Base-by-base conservation (phyloP, 306 rosid species). In the Dalbergia oliveri region DNA sequence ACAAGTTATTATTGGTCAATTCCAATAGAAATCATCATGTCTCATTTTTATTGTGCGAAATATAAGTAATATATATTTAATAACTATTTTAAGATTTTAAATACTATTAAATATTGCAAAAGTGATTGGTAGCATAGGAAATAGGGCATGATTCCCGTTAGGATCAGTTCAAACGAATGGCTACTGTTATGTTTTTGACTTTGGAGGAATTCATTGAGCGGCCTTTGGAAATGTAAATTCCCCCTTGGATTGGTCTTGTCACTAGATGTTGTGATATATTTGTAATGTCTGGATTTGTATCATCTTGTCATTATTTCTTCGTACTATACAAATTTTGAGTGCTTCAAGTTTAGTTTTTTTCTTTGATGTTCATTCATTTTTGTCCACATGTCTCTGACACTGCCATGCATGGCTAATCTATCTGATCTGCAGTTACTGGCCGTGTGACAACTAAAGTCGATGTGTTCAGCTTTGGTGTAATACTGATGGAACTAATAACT, bases 351-450 rank as follows among this genome's bases (percentile, higher is more conserved):
- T 33, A 16, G 8, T 26, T 18, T 62, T 62, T 26, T 26, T 62
- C 1, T 35, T 54, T 37, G 15, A 2, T 44, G 15, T 35, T 61
- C 9, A 53, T 66, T 66, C 45, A 41, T 41, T 37, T 61, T 13
- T 21, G 1, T n/a, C 11, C 10, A 62, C 18, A 66, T 41, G 50
- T 80, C 44, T 68, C 49, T 80, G 34, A 73, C 75, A 53, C 44
- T 63, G 21, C 0, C 26, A 33, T 26, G 62, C 43, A n/a, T 53
- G 15, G 7, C 41, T 37, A 5, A 4, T n/a, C 16, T 15, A 0
- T 54, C 60, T 54, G 19, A 37, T 18, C n/a, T 54, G 26, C 60
- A 54, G 60, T 54, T 54, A 54, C 60, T 18, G 60, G 60, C 10
- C 60, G 60, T 0, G 60, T 54, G 3, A 54, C 60, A 54, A 54